Percentiles rank a stretch among this genome's conserved stretches.
Conservation (phyloP, 2,329 filamentous ascomycete genomes). For the Metarhizium album region DNA sequence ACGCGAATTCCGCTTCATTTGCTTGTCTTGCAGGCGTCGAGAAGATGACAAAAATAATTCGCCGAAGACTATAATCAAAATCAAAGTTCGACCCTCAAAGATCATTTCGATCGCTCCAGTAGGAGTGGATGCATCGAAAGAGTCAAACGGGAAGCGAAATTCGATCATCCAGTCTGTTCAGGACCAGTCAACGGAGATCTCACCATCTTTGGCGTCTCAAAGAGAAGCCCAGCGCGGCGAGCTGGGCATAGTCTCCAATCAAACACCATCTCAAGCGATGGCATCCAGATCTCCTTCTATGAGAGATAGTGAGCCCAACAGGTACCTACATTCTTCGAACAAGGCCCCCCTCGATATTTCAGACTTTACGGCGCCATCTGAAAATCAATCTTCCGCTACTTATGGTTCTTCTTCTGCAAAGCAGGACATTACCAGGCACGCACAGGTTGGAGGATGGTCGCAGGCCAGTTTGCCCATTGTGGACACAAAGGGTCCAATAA, state of each 20-base stretch:
- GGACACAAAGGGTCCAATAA: neutral
- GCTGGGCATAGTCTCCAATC: neutral
- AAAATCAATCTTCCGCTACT: neutral
- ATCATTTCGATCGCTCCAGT: neutral
- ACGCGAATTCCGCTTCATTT: constrained; percentile 81
- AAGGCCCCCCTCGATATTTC: neutral
- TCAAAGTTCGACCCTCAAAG: constrained; percentile 30
- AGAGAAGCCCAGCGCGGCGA: neutral
- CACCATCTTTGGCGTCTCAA: neutral
- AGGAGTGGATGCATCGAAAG: neutral
- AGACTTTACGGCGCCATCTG: neutral
- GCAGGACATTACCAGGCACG: neutral
- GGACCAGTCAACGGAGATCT: neutral
- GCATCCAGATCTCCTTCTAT: neutral
- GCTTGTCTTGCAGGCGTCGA: constrained; percentile 62
- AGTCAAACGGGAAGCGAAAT: neutral
- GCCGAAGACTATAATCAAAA: constrained; percentile 37
- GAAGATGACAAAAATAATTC: constrained; percentile 54
- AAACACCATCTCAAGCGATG: neutral
- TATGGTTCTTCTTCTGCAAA: neutral
- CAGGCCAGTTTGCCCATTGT: neutral
- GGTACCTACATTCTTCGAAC: neutral
- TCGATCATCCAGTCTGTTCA: neutral
- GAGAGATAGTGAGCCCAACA: neutral
- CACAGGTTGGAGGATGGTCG: neutral